Base-by-base conservation (phyloP, 331 rosid species). In the Erythrophleum ivorense region DNA sequence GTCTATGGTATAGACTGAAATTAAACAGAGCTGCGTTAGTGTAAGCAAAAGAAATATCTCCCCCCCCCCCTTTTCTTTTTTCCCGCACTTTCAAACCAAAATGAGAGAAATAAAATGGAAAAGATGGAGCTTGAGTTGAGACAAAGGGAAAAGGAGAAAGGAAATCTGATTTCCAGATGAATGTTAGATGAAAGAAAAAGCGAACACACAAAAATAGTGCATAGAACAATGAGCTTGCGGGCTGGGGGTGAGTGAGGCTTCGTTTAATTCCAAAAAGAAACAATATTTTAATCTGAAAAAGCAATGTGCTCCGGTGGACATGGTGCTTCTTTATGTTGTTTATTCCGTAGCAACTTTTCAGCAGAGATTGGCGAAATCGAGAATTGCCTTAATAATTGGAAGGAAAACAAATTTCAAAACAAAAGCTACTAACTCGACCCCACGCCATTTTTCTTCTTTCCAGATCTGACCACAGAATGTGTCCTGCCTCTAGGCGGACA, bases 131-230 rank as follows among this genome's bases (percentile, higher is more conserved):
- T 24, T 24, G 29, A 24, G 29, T 21, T 38, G 49, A 78, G 10
- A 16, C 52, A 34, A 66, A 67, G 4, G 24, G 16, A 43, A 50
- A 52, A 34, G 62, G 70, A 41, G 45, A 53, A 43, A 73, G 54
- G 81, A 78, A 88, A 62, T 63, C 83, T 83, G 86, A 86, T 84
- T 87, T 89, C 90, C 21, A 91, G 85, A 84, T 8, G 53, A 71
- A 70, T 88, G 95, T 91, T 91, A 91, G 82, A 82, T 36, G 82
- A 86, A 89, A 88, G 93, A 71, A 81, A 86, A 79, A 75, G 63
- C 57, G 52, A 59, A 84, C 79, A 84, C 86, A 79, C 81, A 86
- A 82, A 82, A 80, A 21, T 53, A 36, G 76, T 74, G 73, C 77
- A 77, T 83, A 57, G 79, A 87, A 83, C 71, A 84, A 21, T 31